Conservation (phyloP, 495 filamentous ascomycete species). For the Aspergillus cavernicola region DNA sequence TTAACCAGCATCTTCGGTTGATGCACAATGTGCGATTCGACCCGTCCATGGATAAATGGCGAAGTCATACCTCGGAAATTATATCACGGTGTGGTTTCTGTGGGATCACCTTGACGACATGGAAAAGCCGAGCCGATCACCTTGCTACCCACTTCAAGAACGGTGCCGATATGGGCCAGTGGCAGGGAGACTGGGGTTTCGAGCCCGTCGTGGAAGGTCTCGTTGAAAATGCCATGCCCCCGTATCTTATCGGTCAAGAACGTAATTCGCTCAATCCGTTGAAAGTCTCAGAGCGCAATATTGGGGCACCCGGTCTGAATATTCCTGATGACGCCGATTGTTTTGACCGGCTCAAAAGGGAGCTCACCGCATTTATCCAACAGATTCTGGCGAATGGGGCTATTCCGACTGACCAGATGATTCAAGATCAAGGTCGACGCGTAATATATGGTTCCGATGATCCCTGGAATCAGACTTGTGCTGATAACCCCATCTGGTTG, state of each 20-base stretch:
- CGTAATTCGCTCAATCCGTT: conserved; percentile 36
- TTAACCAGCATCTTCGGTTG: conserved; percentile 77
- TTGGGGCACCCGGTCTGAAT: conserved; percentile 20
- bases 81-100: conserved; percentile 74
- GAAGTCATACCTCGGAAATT: conserved; percentile 65
- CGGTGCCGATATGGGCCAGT: conserved; percentile 68
- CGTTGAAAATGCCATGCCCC: conserved; percentile 70
- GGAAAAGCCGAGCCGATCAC: conserved; percentile 68
- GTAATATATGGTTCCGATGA: conserved; percentile 65
- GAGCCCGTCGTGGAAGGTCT: conserved; percentile 62
- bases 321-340: conserved; percentile 41
- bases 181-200: conserved; percentile 80
- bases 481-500: conserved; percentile 63
- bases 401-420: conserved; percentile 55
- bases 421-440: conserved; percentile 60
- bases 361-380: conserved; percentile 55
- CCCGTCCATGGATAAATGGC: conserved; percentile 73
- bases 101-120: conserved; percentile 60
- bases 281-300: conserved; percentile 21
- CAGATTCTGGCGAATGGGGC: conserved; percentile 45
- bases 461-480: conserved; percentile 68
- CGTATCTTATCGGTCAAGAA: conserved; percentile 49
- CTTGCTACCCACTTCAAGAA: conserved; percentile 71
- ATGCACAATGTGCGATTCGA: conserved; percentile 73
- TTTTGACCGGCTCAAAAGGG: conserved; percentile 50